Evolutionary conservation across 208 protist genomes (phyloP), one percentile per base, ranked within the genome.

Genomic region (Trypanosoma cruzi): DNA sequence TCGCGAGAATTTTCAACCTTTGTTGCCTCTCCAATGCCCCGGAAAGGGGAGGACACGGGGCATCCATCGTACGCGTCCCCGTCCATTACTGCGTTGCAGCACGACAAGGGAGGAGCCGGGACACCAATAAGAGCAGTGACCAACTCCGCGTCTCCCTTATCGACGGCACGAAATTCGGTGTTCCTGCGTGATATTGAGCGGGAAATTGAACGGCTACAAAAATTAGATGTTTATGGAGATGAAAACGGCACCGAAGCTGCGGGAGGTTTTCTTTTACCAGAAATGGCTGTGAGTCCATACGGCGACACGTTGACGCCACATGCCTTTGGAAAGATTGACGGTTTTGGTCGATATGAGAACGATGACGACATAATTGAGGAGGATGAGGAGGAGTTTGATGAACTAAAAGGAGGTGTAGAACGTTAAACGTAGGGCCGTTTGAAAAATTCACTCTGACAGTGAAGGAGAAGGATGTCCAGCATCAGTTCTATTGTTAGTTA

Each of bases 151-250:
- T n/a, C 46, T 52, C n/a, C 14, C 4, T 52, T 13, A n/a, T 7
- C 46, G 22, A 52, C n/a, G 46, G 22, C 46, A 40, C 54, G 59
- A 13, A 72, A 57, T 22, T 72, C 67, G 13, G n/a, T 24, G 7
- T 55, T 65, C 3, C 24, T 72, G 22, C 14, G 24, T 24, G 67
- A 72, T 55, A 65, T 72, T 64, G 67, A 72, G 14, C 24, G 56
- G 34, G 22, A 72, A 31, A 72, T 72, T 53, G 53, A 53, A 24
- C 50, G 49, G n/a, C 42, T 72, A 26, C 28, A 72, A 29, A 36
- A 37, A 3, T 40, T 55, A n/a, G 46, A 72, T 22, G 57, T 64
- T 50, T n/a, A 6, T 34, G 44, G 56, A 2, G 42, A 37, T 36
- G 56, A 36, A 42, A 26, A 40, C 26, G n/a, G 6, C 22, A 24